Conservation (phyloP, 495 filamentous ascomycete genomes). For the Hyaloscypha finlandica region DNA sequence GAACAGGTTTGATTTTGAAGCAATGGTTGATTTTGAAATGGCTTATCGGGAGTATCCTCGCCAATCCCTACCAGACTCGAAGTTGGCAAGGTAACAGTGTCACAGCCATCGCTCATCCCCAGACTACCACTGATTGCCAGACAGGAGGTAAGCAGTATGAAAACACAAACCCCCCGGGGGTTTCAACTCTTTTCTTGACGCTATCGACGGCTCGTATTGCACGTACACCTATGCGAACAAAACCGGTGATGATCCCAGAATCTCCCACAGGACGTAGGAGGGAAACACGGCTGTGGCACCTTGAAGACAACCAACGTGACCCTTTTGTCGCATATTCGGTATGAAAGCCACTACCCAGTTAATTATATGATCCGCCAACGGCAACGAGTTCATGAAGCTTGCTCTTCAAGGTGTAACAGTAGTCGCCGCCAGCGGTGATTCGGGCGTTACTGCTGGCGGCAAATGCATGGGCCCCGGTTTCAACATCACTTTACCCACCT, state of each 20-base stretch:
- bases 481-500: constrained; percentile 36
- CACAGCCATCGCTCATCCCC: constrained; percentile 24
- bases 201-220: constrained; percentile 67
- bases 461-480: constrained; percentile 30
- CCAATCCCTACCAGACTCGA: background rate
- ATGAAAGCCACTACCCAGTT: constrained; percentile 52
- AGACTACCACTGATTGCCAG: constrained; percentile 20
- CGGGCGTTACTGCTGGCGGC: constrained; percentile 41
- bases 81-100: background rate
- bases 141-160: constrained; percentile 10
- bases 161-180: constrained; percentile 13
- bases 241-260: constrained; percentile 41
- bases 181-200: constrained; percentile 56
- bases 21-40: constrained; percentile 23
- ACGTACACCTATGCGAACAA: constrained; percentile 25
- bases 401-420: constrained; percentile 43
- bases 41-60: constrained; percentile 7
- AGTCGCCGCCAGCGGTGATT: constrained; percentile 42
- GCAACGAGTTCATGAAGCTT: constrained; percentile 39
- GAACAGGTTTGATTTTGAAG: background rate
- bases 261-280: constrained; percentile 39
- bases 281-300: constrained; percentile 65
- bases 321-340: constrained; percentile 56
- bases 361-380: constrained; percentile 42
- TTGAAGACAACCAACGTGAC: constrained; percentile 57